A percentile compares a stretch with the other conserved stretches of the same genome.
phyloP scores from a whole-genome alignment of 805 yeast species.

The Candida ortonii region DNA sequence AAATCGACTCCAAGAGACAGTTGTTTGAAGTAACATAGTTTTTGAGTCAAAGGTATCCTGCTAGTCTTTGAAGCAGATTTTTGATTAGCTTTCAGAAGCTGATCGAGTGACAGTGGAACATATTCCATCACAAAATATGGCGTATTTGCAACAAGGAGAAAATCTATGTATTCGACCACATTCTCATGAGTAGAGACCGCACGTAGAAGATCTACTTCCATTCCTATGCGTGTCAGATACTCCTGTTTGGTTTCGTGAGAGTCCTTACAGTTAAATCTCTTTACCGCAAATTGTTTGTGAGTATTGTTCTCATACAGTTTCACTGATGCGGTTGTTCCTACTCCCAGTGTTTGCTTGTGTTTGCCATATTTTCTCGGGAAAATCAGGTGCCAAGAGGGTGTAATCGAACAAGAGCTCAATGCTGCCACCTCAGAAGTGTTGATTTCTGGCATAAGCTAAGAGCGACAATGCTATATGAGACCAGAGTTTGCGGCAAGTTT shows the following conservation, averaged over 20 bases:
- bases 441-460: no score
- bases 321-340: constrained; percentile 20
- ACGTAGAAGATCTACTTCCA: constrained; percentile 36
- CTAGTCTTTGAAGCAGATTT: constrained; percentile 17
- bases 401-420: no score
- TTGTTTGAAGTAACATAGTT: constrained; percentile 41
- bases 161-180: constrained; percentile 36
- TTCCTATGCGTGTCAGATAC: constrained; percentile 35
- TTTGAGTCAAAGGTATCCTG: constrained; percentile 13
- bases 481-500: no score
- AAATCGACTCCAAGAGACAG: constrained; percentile 36
- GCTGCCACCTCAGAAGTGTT: no score
- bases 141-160: constrained; percentile 23
- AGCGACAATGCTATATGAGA: no score
- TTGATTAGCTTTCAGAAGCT: constrained; percentile 6
- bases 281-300: constrained; percentile 37
- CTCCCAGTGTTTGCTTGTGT: constrained; percentile 10
- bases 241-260: constrained; percentile 38
- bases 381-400: constrained; percentile 6
- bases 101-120: constrained; percentile 32
- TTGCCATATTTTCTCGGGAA: constrained; percentile 20
- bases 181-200: constrained; percentile 30
- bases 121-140: constrained; percentile 34
- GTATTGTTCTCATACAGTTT: constrained; percentile 9
- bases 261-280: constrained; percentile 42